Evolutionary conservation across 306 rosid species (phyloP).

Genomic region (Sesbania bispinosa): DNA sequence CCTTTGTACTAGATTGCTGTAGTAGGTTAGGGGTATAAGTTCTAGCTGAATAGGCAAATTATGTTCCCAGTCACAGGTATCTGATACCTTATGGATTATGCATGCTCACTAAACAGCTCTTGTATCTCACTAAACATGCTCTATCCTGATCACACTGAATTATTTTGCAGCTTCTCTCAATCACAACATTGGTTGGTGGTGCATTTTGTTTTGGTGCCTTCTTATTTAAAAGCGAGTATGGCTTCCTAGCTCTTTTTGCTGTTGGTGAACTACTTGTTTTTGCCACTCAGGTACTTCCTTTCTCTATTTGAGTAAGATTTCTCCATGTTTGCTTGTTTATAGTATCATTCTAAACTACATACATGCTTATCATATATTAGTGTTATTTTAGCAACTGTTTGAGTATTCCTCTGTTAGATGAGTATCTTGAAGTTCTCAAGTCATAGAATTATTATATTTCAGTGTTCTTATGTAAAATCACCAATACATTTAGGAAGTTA

Average conservation of each 20-base stretch:
- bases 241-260: slow-evolving; percentile 67
- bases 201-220: slow-evolving; percentile 72
- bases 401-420: background rate
- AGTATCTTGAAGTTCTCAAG: background rate
- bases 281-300: slow-evolving; percentile 73
- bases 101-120: background rate
- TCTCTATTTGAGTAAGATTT: background rate
- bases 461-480: slow-evolving; percentile 1
- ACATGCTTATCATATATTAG: slow-evolving; percentile 1
- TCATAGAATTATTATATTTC: slow-evolving; percentile 4
- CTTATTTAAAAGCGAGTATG: slow-evolving; percentile 61
- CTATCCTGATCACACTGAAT: slow-evolving; percentile 10
- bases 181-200: slow-evolving; percentile 62
- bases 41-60: background rate
- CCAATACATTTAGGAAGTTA: background rate
- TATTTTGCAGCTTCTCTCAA: slow-evolving; percentile 66
- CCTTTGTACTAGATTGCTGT: background rate
- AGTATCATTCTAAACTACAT: background rate
- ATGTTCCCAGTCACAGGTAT: background rate
- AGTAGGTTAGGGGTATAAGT: background rate
- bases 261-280: slow-evolving; percentile 80
- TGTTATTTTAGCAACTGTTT: background rate
- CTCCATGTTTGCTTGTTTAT: background rate
- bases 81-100: background rate
- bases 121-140: background rate